A percentile compares a stretch with the other conserved stretches of the same genome.
These are phyloP conservation scores for Solanum pimpinellifolium DNA, from an alignment of 257 asterid species.

Conservation along the genomic window DNA sequence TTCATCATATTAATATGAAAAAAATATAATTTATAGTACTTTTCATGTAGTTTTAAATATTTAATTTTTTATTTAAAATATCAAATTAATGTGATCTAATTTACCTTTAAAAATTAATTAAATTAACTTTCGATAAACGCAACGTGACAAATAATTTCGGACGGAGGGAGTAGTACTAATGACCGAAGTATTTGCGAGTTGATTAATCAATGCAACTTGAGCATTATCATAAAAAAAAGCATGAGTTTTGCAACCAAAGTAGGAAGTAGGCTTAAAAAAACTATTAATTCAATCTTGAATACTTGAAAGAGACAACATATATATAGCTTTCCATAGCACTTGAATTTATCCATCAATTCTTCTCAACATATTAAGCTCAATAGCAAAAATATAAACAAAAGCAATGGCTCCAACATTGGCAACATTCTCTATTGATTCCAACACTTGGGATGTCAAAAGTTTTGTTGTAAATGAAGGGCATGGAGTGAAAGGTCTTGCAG, in stretches of 20 bases:
- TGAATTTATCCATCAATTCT: neutral
- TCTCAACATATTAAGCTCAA: neutral
- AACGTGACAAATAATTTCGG: no score
- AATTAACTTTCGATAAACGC: no score
- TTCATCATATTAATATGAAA: no score
- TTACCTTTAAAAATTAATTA: no score
- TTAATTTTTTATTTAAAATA: no score
- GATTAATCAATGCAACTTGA: neutral
- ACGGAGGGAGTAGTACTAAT: neutral
- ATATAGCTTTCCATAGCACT: neutral
- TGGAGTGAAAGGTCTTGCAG: slow-evolving; percentile 42
- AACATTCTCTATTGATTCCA: neutral
- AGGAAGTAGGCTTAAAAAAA: neutral
- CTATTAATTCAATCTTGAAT: neutral
- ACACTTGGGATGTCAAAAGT: slow-evolving; percentile 10
- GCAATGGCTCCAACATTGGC: slow-evolving; percentile 11
- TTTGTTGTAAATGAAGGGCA: slow-evolving; percentile 31
- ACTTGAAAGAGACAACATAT: neutral
- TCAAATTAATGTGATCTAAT: no score
- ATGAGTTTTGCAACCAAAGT: slow-evolving; percentile 2
- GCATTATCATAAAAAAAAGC: neutral
- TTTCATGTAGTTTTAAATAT: no score
- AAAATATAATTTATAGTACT: no score
- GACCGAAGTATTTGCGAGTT: neutral
- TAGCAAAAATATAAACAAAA: neutral